These are phyloP conservation scores for Macrophomina phaseolina DNA, from an alignment of 2,329 filamentous ascomycete genomes.

Conservation along the genomic window DNA sequence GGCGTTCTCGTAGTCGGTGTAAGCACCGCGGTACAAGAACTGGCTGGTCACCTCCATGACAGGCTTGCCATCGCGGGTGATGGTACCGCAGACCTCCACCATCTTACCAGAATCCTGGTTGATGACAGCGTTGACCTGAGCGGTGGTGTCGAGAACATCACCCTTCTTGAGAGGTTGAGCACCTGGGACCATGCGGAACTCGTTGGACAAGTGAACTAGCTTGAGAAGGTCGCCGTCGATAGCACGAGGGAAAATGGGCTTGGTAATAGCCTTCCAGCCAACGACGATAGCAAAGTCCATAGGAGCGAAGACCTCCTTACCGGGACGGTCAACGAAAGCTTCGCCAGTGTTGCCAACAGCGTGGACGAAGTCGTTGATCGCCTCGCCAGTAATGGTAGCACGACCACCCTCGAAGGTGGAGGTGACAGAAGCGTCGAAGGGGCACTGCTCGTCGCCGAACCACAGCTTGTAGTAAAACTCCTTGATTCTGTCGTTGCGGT, in stretches of 20 bases:
- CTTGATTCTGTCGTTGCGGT: conserved; percentile 97
- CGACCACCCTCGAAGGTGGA: conserved; percentile 89
- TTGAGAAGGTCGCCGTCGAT: conserved; percentile 97
- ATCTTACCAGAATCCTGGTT: conserved; percentile 99
- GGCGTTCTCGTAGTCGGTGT: conserved; percentile 95
- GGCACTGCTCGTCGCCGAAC: conserved; percentile 86
- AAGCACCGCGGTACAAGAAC: conserved; percentile 92
- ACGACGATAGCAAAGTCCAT: conserved; percentile 99
- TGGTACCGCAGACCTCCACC: conserved; percentile 99
- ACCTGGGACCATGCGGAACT: conserved; percentile 97
- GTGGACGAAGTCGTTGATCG: conserved; percentile 98
- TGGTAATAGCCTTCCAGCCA: conserved; percentile 98
- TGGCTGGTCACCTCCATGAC: conserved; percentile 99
- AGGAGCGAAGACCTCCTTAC: conserved; percentile 90
- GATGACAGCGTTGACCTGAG: conserved; percentile 95
- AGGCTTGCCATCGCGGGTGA: conserved; percentile 78
- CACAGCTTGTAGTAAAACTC: conserved; percentile 98
- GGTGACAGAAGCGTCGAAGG: conserved; percentile 84
- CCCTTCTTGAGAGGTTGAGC: conserved; percentile 95
- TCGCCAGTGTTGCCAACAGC: conserved; percentile 97
- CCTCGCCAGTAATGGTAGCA: conserved; percentile 84
- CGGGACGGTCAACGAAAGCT: conserved; percentile 93
- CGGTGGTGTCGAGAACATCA: conserved; percentile 88
- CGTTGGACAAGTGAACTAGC: conserved; percentile 94
- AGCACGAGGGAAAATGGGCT: conserved; percentile 95